These are phyloP conservation scores for Trichoderma semiorbis DNA, from an alignment of 2,329 filamentous ascomycete genomes.

Conservation along the genomic window DNA sequence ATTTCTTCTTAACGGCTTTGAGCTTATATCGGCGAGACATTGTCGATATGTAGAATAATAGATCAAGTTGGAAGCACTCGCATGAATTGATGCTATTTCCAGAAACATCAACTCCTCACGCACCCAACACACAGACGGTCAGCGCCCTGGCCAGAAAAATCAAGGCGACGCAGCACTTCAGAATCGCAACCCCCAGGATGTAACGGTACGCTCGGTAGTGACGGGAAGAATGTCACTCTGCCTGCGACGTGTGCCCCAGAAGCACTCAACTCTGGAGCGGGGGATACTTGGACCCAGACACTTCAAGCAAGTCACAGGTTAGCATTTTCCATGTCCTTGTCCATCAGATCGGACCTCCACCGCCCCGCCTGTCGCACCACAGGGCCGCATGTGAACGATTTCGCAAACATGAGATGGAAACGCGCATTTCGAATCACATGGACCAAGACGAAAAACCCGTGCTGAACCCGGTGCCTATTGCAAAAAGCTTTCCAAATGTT, in stretches of 20 bases:
- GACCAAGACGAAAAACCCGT: background rate
- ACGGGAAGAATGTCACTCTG: slow-evolving; percentile 5
- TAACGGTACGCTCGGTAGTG: slow-evolving; percentile 8
- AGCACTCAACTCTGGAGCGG: background rate
- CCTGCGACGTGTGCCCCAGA: background rate
- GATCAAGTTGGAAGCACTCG: background rate
- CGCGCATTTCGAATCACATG: background rate
- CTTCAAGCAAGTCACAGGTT: background rate
- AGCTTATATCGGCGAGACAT: background rate
- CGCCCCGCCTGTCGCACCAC: background rate
- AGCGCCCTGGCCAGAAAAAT: background rate
- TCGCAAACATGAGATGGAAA: background rate
- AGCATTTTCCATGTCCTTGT: background rate
- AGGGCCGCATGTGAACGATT: background rate
- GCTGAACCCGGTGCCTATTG: background rate
- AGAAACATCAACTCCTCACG: background rate
- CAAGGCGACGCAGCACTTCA: background rate
- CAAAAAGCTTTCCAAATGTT: background rate
- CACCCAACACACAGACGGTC: background rate
- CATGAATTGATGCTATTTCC: background rate
- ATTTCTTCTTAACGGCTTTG: background rate
- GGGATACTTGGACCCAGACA: background rate
- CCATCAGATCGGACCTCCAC: background rate
- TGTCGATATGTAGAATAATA: background rate
- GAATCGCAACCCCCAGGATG: background rate